Conservation (phyloP, 2,329 filamentous ascomycete species). For the Tolypocladium paradoxum region DNA sequence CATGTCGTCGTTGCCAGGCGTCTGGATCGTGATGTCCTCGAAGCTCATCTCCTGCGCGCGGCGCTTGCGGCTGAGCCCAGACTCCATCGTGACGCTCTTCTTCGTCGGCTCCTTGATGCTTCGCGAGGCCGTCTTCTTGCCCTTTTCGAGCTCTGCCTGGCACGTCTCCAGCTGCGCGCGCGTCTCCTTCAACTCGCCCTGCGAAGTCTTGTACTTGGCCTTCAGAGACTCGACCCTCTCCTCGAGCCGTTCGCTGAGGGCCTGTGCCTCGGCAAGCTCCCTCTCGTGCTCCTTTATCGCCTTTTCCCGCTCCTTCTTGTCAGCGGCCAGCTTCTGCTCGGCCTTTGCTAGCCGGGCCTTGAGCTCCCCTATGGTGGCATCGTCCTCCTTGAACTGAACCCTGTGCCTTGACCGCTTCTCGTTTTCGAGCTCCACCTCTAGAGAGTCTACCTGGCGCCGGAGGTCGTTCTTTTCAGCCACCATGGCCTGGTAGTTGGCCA, state of each 20-base stretch:
- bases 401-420: constrained; percentile 42
- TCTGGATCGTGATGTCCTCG: constrained; percentile 36
- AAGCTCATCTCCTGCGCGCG: constrained; percentile 31
- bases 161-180: constrained; percentile 28
- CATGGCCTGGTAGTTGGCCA: constrained; percentile 52
- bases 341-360: constrained; percentile 23
- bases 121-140: constrained; percentile 10
- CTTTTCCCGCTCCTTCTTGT: constrained; percentile 36
- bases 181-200: constrained; percentile 60
- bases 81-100: constrained; percentile 11
- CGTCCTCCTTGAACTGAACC: constrained; percentile 16
- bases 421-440: constrained; percentile 74
- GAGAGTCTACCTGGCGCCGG: constrained; percentile 63
- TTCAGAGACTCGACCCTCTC: constrained; percentile 60
- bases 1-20: constrained; percentile 32
- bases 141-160: constrained; percentile 30
- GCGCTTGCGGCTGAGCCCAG: constrained; percentile 32
- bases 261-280: constrained; percentile 48
- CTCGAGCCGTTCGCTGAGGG: constrained; percentile 54
- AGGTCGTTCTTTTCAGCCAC: constrained; percentile 71
- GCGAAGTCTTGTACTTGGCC: constrained; percentile 57
- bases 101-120: constrained; percentile 9
- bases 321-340: constrained; percentile 24
- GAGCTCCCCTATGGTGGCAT: constrained; percentile 33
- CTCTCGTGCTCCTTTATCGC: constrained; percentile 36